Evolutionary conservation across 305 asterid genomes (phyloP), one percentile per base, ranked within the genome.

Genomic region (Solanum hybrid): DNA sequence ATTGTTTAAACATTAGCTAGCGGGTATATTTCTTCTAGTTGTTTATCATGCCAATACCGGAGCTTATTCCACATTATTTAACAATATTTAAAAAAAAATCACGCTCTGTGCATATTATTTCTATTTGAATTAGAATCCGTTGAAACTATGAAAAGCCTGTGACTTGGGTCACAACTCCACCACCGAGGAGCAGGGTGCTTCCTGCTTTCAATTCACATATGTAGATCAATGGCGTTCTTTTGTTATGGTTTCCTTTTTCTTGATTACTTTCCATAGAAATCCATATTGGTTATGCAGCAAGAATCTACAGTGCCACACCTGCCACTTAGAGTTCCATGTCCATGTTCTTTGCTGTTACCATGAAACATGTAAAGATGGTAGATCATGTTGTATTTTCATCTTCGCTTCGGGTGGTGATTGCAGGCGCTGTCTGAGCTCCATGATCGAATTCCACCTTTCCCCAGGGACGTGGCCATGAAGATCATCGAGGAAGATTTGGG

Each of bases 381-480:
- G 61, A 87, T 68, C 82, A 57, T 87, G 61, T 87, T 37, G 24
- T 78, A 80, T 83, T 87, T 88, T 87, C 90, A 90, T 89, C 45
- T 90, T 91, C 87, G 89, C 87, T 93, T 92, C 79, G 91, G 92
- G 93, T 94, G 89, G 79, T 94, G 93, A 94, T 95, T 93, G 92
- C 97, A 97, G 99, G 99, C 96, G 15, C 91, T 97, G 91, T 96
- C 98, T 91, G 99, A 94, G 91, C 96, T 97, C 92, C 98, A 97
- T 78, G 99, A 97, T 91, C 97, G 93, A 93, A 91, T 96, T 90
- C 99, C 99, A 89, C 96, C 99, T 89, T 97, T 97, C 88, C 98
- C 98, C 45, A 94, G 94, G 92, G 94, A 90, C 45, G 94, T 92
- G 91, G 99, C 99, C 68, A 93, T 96, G 95, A 97, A 95, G 94